These are phyloP conservation scores for Isoetes engelmannii DNA, from an alignment of 83 land plant species.

Conservation along the genomic window DNA sequence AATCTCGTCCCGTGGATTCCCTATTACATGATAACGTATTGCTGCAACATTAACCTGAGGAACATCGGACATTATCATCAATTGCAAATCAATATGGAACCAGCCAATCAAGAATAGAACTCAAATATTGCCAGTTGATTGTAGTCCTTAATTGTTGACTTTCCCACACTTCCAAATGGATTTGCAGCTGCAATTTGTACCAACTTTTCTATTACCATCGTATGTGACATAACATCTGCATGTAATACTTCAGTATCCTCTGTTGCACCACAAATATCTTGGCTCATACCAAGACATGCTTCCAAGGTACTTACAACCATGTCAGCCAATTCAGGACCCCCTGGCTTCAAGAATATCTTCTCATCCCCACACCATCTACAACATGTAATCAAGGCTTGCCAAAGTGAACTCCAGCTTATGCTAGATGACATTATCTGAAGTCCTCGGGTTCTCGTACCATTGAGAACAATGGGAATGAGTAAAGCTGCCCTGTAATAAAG, in stretches of 20 bases:
- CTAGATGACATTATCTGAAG: conserved; percentile 23
- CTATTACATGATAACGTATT: conserved; percentile 30
- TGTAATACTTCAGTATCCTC: conserved; percentile 34
- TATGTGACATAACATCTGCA: conserved; percentile 30
- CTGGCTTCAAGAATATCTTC: conserved; percentile 24
- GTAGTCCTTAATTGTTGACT: conserved; percentile 12
- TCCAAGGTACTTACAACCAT: conserved; percentile 27
- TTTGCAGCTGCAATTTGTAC: conserved; percentile 18
- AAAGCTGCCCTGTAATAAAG: conserved; percentile 26
- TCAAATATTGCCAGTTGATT: conserved; percentile 19
- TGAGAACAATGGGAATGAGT: conserved; percentile 25
- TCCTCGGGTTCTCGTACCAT: conserved; percentile 18
- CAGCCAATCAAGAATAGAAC: neutral
- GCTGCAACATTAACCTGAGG: conserved; percentile 27
- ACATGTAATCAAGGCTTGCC: conserved; percentile 20
- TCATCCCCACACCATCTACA: conserved; percentile 25
- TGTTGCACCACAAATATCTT: conserved; percentile 28
- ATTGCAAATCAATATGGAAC: neutral
- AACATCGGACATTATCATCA: neutral
- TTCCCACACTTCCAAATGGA: conserved; percentile 14
- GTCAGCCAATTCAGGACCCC: conserved; percentile 26
- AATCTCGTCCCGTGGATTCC: too few species aligned
- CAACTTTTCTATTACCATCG: conserved; percentile 17
- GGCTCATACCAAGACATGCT: conserved; percentile 27
- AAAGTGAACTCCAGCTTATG: conserved; percentile 17